These are phyloP conservation scores for Arthrobotrys entomopaga DNA, from an alignment of 2,329 filamentous ascomycete genomes.

Conservation along the genomic window DNA sequence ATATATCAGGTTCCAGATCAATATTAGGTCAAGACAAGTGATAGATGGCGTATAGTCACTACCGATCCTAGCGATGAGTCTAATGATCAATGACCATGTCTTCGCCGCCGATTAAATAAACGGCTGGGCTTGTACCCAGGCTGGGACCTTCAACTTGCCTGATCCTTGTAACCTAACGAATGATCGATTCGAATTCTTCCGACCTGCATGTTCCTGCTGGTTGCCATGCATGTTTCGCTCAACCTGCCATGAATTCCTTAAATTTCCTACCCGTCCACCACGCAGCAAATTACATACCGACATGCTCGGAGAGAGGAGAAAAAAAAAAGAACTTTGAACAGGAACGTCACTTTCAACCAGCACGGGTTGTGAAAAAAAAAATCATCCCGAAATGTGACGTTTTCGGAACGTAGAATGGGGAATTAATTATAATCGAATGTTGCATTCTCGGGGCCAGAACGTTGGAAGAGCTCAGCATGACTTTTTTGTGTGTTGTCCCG, in stretches of 20 bases:
- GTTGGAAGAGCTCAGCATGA: too few relatives aligned
- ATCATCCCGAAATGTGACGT: constrained; percentile 1
- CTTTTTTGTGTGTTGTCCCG: constrained; percentile 15
- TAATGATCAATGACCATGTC: background rate
- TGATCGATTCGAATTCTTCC: too few relatives aligned
- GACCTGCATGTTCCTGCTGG: too few relatives aligned
- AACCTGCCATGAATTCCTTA: background rate
- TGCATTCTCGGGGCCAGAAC: constrained; percentile 42
- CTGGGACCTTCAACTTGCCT: constrained; percentile 8
- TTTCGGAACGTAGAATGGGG: constrained; percentile 23
- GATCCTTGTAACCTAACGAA: background rate
- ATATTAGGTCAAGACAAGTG: too few relatives aligned
- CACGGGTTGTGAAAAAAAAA: background rate
- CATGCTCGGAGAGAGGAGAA: background rate
- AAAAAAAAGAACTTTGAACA: background rate
- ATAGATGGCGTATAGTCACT: background rate
- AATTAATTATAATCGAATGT: constrained; percentile 7
- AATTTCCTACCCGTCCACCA: background rate
- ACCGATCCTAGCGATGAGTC: constrained; percentile 1
- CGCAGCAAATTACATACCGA: background rate
- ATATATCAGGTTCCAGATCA: too few relatives aligned
- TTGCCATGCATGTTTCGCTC: background rate
- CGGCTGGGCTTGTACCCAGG: background rate
- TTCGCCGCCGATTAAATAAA: background rate
- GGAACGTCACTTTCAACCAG: background rate